Conservation (phyloP, 2,329 filamentous ascomycete genomes). For the Colletotrichum paranaense region DNA sequence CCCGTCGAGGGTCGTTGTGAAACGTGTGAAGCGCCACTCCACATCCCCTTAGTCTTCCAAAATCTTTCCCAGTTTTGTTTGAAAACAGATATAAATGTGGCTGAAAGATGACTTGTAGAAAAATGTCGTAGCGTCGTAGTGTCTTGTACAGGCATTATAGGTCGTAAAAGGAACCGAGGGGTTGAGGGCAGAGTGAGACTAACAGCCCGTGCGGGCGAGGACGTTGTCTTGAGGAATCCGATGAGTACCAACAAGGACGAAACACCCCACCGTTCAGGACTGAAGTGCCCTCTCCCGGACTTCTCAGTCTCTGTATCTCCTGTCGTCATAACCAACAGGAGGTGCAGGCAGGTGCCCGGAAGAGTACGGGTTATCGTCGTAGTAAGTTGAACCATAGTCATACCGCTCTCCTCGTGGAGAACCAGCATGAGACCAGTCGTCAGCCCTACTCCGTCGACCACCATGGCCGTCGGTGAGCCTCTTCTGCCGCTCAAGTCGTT, state of each 20-base stretch:
- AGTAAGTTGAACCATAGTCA: conserved; percentile 57
- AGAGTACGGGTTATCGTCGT: conserved; percentile 60
- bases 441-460: conserved; percentile 50
- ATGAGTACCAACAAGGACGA: neutral
- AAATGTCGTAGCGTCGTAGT: conserved; percentile 3
- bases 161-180: neutral
- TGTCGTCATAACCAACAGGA: conserved; percentile 50
- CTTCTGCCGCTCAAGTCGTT: conserved; percentile 53
- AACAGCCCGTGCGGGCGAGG: neutral
- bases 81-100: neutral
- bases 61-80: neutral
- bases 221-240: neutral
- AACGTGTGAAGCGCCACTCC: conserved; percentile 12
- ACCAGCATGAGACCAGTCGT: conserved; percentile 57
- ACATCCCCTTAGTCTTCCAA: conserved; percentile 2
- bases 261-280: neutral
- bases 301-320: conserved; percentile 44
- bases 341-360: conserved; percentile 53
- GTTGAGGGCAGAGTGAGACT: neutral
- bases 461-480: conserved; percentile 45
- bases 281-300: neutral
- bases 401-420: conserved; percentile 49
- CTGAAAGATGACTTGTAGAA: neutral
- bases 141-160: neutral
- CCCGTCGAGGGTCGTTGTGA: neutral